Percentiles rank a stretch among this genome's conserved stretches.
phyloP scores from a whole-genome alignment of 208 protist genomes.

The Perkinsela sp. region DNA sequence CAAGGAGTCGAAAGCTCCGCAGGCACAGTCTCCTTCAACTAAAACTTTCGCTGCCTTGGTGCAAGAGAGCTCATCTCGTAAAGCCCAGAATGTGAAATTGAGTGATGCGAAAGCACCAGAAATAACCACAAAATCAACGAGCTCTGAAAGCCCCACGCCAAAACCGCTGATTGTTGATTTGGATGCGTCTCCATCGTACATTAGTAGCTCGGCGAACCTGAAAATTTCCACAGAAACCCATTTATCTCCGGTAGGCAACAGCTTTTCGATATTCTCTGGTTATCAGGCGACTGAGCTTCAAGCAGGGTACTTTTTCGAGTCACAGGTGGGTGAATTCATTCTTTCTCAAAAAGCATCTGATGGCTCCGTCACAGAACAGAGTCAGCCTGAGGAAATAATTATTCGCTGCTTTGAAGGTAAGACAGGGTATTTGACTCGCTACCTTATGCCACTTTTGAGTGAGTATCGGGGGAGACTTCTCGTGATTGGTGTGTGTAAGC shows the following conservation, averaged over 20 bases:
- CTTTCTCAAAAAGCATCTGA: background rate
- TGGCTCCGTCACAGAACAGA: background rate
- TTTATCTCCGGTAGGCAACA: background rate
- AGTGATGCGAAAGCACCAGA: background rate
- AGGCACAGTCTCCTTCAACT: background rate
- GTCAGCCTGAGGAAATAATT: background rate
- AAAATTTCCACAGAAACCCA: background rate
- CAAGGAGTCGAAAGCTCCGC: background rate
- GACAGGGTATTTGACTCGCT: background rate
- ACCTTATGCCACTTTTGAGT: background rate
- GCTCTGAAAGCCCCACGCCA: background rate
- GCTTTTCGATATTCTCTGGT: background rate
- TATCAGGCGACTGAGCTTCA: background rate
- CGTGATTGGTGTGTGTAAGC: background rate
- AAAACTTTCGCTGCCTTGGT: background rate
- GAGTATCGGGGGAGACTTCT: background rate
- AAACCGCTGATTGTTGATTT: constrained; percentile 1
- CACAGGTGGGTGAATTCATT: background rate
- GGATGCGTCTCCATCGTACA: background rate
- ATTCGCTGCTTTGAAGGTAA: background rate
- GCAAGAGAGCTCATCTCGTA: background rate
- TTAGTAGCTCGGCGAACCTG: background rate
- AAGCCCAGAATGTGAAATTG: background rate
- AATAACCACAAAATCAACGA: background rate
- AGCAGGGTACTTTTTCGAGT: background rate